Conservation (phyloP, 2,329 filamentous ascomycete genomes). For the Fusarium musae region DNA sequence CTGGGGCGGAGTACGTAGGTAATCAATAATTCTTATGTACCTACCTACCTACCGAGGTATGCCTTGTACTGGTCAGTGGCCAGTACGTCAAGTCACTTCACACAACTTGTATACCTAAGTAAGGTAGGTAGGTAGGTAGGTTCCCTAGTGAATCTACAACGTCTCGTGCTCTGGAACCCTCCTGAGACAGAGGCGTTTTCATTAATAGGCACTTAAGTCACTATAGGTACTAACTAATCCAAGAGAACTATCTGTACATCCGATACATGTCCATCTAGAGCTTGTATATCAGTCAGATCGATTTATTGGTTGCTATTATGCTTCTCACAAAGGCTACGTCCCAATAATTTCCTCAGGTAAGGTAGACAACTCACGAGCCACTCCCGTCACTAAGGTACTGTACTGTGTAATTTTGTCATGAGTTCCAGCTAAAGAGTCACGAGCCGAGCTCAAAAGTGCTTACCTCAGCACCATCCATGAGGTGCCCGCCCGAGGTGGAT, state of each 20-base stretch:
- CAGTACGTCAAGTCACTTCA: not conserved
- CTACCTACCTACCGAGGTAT: no score
- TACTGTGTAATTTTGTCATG: constrained; percentile 31
- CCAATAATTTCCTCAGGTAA: not conserved
- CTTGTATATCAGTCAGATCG: no score
- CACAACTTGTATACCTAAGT: not conserved
- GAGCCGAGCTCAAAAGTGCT: constrained; percentile 5
- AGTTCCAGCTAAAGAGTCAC: constrained; percentile 9
- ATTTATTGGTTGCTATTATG: not conserved
- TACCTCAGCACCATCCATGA: constrained; percentile 9
- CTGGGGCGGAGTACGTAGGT: not conserved
- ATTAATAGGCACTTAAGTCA: not conserved
- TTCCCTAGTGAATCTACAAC: not conserved
- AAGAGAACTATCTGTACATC: not conserved
- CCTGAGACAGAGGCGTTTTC: constrained; percentile 24
- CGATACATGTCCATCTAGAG: not conserved
- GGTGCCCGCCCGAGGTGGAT: not conserved
- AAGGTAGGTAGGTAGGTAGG: no score
- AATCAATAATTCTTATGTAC: not conserved
- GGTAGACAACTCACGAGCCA: not conserved
- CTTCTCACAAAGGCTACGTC: not conserved
- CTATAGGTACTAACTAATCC: not conserved
- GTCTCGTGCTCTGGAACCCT: not conserved
- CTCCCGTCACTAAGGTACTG: not conserved
- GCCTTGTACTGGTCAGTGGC: not conserved